Conservation (phyloP, 1,139 yeast genomes). For the Protomyces gravidus region DNA sequence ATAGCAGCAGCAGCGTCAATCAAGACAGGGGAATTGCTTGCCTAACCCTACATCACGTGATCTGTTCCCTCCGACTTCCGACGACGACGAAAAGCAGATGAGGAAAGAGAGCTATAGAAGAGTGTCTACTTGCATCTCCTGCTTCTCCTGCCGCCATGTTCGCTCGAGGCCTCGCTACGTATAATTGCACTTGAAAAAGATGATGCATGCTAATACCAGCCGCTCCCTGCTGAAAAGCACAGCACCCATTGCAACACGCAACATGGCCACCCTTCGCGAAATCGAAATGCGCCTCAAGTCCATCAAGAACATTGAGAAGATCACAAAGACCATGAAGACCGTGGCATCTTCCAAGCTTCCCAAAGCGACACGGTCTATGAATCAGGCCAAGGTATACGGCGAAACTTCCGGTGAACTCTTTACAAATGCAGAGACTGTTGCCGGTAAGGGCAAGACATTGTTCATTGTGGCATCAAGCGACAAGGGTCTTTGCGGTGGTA, state of each 20-base stretch:
- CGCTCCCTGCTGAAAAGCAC: conserved; percentile 13
- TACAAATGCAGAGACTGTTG: conserved; percentile 71
- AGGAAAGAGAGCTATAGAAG: no score
- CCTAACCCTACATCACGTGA: neutral
- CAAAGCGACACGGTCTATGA: conserved; percentile 95
- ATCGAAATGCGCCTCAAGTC: conserved; percentile 97
- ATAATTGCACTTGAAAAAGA: neutral
- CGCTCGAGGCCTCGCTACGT: conserved; percentile 19
- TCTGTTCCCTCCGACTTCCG: neutral
- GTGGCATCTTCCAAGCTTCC: conserved; percentile 96
- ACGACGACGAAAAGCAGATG: neutral
- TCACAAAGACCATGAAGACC: conserved; percentile 98
- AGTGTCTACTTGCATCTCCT: no score
- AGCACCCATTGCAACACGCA: conserved; percentile 26
- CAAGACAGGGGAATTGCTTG: no score
- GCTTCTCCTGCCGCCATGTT: neutral
- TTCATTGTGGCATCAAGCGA: conserved; percentile 88
- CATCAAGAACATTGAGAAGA: conserved; percentile 96
- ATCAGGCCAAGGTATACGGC: conserved; percentile 79
- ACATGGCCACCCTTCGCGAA: conserved; percentile 88
- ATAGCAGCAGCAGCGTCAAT: no score
- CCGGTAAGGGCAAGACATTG: conserved; percentile 57
- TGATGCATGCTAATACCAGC: neutral
- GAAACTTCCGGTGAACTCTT: conserved; percentile 74
- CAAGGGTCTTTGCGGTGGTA: conserved; percentile 98